Evolutionary conservation across 2,329 filamentous ascomycete species (phyloP).

Genomic region (Fusarium sp.): DNA sequence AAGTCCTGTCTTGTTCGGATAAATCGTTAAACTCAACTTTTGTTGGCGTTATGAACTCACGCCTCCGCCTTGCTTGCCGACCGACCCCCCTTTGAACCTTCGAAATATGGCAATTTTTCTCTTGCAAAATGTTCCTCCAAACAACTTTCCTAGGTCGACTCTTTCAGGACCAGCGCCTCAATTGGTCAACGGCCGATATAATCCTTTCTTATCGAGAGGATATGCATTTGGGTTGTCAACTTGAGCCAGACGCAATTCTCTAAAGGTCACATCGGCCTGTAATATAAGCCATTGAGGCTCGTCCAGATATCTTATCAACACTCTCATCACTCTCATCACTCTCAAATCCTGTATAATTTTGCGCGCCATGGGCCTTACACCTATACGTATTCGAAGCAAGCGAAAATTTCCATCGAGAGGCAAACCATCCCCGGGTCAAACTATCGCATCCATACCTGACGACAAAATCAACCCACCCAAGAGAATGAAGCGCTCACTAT

Average conservation of each 20-base stretch:
- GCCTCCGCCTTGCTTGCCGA: neutral
- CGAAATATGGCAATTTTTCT: neutral
- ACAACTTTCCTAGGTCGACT: neutral
- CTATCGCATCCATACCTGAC: neutral
- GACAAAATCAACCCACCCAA: constrained; percentile 20
- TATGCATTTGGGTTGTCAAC: neutral
- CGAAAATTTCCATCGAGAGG: constrained; percentile 51
- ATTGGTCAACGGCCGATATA: neutral
- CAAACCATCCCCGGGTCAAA: constrained; percentile 10
- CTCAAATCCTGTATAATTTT: neutral
- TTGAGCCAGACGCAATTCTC: neutral
- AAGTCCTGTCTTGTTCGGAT: neutral
- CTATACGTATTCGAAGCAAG: constrained; percentile 60
- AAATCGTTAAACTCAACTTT: neutral
- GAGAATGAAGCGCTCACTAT: constrained; percentile 44
- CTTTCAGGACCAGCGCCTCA: neutral
- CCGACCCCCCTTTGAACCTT: neutral
- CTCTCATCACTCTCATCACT: neutral
- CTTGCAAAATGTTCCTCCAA: neutral
- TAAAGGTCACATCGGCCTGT: neutral
- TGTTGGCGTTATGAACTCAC: neutral
- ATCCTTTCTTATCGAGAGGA: neutral
- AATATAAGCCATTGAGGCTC: neutral
- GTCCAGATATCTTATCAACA: neutral
- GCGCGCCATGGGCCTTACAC: constrained; percentile 57